A percentile compares a stretch with the other conserved stretches of the same genome.
These are phyloP conservation scores for Euptelea pleiosperma DNA, from an alignment of 164 flowering plant genomes.

Conservation along the genomic window DNA sequence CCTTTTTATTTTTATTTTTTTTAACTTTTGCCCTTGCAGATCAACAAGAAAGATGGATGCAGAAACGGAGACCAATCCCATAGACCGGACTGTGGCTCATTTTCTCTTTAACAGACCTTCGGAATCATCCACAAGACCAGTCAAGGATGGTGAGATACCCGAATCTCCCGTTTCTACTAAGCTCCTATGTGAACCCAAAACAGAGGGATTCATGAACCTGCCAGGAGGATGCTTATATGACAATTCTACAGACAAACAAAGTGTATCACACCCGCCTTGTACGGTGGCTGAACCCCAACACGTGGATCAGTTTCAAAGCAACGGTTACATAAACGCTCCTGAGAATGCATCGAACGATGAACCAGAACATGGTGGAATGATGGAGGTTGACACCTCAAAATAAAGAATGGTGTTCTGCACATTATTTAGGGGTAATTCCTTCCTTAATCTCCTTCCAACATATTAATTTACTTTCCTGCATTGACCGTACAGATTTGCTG, in stretches of 20 bases:
- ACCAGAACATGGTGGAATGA: constrained; percentile 18
- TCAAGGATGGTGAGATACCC: constrained; percentile 30
- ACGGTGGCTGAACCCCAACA: constrained; percentile 19
- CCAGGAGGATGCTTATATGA: constrained; percentile 23
- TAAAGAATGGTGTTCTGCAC: constrained; percentile 9
- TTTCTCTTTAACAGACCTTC: constrained; percentile 71
- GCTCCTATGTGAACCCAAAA: constrained; percentile 24
- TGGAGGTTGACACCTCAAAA: constrained; percentile 28
- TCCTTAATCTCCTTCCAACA: constrained; percentile 31
- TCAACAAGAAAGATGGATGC: constrained; percentile 29
- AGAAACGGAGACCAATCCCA: constrained; percentile 82
- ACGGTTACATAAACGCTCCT: constrained; percentile 26
- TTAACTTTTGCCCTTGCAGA: constrained; percentile 25
- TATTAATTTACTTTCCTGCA: not conserved
- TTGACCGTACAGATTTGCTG: constrained; percentile 32
- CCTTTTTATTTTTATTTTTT: not conserved
- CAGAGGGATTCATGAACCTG: constrained; percentile 19
- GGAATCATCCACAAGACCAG: constrained; percentile 36
- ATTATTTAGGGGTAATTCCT: constrained; percentile 41
- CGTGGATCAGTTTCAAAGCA: constrained; percentile 25
- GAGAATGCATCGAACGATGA: constrained; percentile 40
- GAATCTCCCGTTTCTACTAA: constrained; percentile 43
- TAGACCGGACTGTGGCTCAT: constrained; percentile 82
- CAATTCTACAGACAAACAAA: constrained; percentile 23
- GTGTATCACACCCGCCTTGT: constrained; percentile 12